Conservation (phyloP, 192 early-diverging fungal genomes). For the Coemansia pectinata region DNA sequence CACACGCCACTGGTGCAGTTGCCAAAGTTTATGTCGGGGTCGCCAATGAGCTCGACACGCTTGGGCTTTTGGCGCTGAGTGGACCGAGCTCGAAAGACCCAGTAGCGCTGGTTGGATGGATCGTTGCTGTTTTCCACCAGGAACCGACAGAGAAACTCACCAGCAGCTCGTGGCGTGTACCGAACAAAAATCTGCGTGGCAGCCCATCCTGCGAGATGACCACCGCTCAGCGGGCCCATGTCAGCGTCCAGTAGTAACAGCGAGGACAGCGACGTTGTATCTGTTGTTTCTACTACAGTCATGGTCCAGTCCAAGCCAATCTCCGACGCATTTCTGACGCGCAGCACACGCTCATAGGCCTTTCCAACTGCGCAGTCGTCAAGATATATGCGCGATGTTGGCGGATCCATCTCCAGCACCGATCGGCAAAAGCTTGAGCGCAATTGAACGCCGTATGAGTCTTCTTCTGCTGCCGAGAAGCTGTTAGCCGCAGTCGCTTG, state of each 20-base stretch:
- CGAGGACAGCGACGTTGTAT: slow-evolving; percentile 23
- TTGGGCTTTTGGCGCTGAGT: slow-evolving; percentile 68
- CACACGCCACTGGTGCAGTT: slow-evolving; percentile 91
- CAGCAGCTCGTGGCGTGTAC: slow-evolving; percentile 83
- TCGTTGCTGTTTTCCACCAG: slow-evolving; percentile 92
- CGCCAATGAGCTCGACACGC: slow-evolving; percentile 67
- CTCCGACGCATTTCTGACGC: slow-evolving; percentile 85
- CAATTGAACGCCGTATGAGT: slow-evolving; percentile 71
- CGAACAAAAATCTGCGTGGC: slow-evolving; percentile 73
- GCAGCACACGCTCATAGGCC: slow-evolving; percentile 88
- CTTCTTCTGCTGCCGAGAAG: slow-evolving; percentile 18
- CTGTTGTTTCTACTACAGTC: slow-evolving; percentile 39
- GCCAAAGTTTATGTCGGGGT: slow-evolving; percentile 81
- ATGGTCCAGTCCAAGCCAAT: slow-evolving; percentile 87
- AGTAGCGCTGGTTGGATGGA: slow-evolving; percentile 74
- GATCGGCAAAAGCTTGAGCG: slow-evolving; percentile 86
- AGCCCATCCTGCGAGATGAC: slow-evolving; percentile 67
- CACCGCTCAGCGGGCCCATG: slow-evolving; percentile 16
- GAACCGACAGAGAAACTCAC: slow-evolving; percentile 89
- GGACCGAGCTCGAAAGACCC: slow-evolving; percentile 74
- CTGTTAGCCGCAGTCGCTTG: neutral
- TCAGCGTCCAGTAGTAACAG: slow-evolving; percentile 23
- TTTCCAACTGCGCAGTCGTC: slow-evolving; percentile 92
- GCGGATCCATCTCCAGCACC: slow-evolving; percentile 88
- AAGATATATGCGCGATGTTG: slow-evolving; percentile 88